phyloP scores from a whole-genome alignment of 805 yeast genomes.

The Kluyveromyces wickerhamii region DNA sequence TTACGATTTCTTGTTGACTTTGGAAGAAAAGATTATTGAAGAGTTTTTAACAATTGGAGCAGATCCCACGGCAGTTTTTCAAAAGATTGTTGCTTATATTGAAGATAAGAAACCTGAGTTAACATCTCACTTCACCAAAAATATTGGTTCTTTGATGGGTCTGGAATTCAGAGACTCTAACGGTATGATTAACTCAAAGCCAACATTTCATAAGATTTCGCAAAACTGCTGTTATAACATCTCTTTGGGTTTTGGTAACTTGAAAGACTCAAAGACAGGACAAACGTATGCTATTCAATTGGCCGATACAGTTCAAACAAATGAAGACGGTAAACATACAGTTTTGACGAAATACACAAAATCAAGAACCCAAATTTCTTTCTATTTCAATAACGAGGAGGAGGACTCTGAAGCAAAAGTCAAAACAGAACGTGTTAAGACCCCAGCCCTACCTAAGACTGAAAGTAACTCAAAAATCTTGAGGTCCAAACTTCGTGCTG shows the following conservation, averaged over 20 bases:
- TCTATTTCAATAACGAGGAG: conserved; percentile 69
- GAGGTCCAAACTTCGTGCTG: conserved; percentile 73
- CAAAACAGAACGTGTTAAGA: conserved; percentile 31
- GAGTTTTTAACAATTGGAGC: conserved; percentile 58
- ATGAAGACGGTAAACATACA: conserved; percentile 38
- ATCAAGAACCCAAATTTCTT: conserved; percentile 66
- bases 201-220: conserved; percentile 49
- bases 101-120: conserved; percentile 59
- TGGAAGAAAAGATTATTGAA: conserved; percentile 57
- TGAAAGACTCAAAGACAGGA: conserved; percentile 42
- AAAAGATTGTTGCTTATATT: conserved; percentile 52
- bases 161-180: conserved; percentile 80
- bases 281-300: conserved; percentile 63
- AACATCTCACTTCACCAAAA: conserved; percentile 57
- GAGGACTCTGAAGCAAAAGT: conserved; percentile 36
- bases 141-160: conserved; percentile 84
- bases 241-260: conserved; percentile 66
- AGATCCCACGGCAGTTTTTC: conserved; percentile 58
- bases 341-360: conserved; percentile 70
- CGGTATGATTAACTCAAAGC: conserved; percentile 64
- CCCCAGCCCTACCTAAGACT: conserved; percentile 25
- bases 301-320: conserved; percentile 73
- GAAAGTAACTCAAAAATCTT: conserved; percentile 53
- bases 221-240: conserved; percentile 71
- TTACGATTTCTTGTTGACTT: conserved; percentile 64